A percentile compares a stretch with the other conserved stretches of the same genome.
Conservation (phyloP, 305 asterid species). For the Fraxinus paxiana region DNA sequence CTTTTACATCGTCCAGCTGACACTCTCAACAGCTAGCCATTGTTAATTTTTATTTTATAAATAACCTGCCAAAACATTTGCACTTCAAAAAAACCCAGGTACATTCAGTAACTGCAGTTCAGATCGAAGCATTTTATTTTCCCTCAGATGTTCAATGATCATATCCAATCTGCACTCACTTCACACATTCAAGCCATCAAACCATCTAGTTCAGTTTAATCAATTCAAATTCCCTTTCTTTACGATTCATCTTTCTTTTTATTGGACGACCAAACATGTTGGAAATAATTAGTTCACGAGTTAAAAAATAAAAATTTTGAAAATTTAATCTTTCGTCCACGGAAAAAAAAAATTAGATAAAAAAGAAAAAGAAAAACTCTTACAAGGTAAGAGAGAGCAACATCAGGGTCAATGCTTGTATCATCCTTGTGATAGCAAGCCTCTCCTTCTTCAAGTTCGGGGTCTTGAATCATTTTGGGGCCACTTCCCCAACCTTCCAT, state of each 20-base stretch:
- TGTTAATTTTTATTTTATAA: slow-evolving; percentile 10
- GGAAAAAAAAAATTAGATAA: slow-evolving; percentile 11
- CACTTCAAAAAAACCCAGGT: not conserved
- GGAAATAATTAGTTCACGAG: slow-evolving; percentile 11
- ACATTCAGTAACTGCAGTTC: not conserved
- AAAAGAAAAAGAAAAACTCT: slow-evolving; percentile 39
- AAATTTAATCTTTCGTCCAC: slow-evolving; percentile 2
- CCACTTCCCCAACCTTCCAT: slow-evolving; percentile 40
- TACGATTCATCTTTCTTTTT: slow-evolving; percentile 9
- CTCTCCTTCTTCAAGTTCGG: slow-evolving; percentile 95
- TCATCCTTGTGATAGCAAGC: slow-evolving; percentile 50
- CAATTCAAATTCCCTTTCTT: slow-evolving; percentile 14
- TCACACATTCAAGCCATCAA: slow-evolving; percentile 18
- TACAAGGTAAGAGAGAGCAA: slow-evolving; percentile 87
- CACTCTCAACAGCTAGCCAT: slow-evolving; percentile 16
- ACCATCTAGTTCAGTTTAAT: slow-evolving; percentile 6
- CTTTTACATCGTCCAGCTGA: slow-evolving; percentile 19
- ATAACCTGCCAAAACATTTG: slow-evolving; percentile 1
- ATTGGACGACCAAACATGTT: slow-evolving; percentile 18
- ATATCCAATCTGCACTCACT: slow-evolving; percentile 13
- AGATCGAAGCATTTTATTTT: slow-evolving; percentile 3
- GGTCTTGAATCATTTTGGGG: slow-evolving; percentile 47
- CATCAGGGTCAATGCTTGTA: slow-evolving; percentile 64
- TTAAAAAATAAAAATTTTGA: slow-evolving; percentile 22
- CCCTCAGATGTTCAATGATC: slow-evolving; percentile 18